These are phyloP conservation scores for Quercus bicolor DNA, from an alignment of 306 rosid species.

Conservation along the genomic window DNA sequence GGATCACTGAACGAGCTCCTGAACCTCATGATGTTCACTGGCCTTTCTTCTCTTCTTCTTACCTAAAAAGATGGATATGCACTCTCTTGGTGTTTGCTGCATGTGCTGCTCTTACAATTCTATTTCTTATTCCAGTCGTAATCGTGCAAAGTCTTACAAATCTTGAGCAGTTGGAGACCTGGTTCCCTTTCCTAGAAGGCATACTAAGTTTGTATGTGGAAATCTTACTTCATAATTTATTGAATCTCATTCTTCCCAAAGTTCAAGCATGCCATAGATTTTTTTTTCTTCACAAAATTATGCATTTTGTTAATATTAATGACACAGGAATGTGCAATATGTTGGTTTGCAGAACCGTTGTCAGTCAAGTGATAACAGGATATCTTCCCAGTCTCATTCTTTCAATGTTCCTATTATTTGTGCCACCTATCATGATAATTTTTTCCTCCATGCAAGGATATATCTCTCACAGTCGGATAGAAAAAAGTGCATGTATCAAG, in stretches of 20 bases:
- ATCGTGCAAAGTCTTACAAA: slow-evolving; percentile 75
- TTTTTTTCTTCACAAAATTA: neutral
- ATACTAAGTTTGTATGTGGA: slow-evolving; percentile 62
- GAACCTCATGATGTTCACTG: slow-evolving; percentile 82
- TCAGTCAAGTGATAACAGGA: slow-evolving; percentile 78
- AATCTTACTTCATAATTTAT: slow-evolving; percentile 6
- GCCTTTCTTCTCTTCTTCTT: slow-evolving; percentile 71
- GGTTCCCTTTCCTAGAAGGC: slow-evolving; percentile 65
- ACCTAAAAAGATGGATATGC: slow-evolving; percentile 63
- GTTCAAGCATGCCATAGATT: neutral
- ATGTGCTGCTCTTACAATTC: slow-evolving; percentile 43
- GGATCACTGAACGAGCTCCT: slow-evolving; percentile 81
- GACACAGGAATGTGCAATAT: neutral
- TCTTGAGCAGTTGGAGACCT: slow-evolving; percentile 58
- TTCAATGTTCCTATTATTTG: slow-evolving; percentile 45
- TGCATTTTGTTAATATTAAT: neutral
- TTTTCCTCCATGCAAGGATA: slow-evolving; percentile 75
- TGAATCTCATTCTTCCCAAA: slow-evolving; percentile 9
- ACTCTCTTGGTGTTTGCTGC: slow-evolving; percentile 56
- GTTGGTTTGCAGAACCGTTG: slow-evolving; percentile 57
- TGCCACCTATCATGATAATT: slow-evolving; percentile 76
- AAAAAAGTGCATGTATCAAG: slow-evolving; percentile 67
- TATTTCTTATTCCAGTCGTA: slow-evolving; percentile 73
- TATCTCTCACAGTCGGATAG: slow-evolving; percentile 63
- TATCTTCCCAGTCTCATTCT: slow-evolving; percentile 94